phyloP scores from a whole-genome alignment of 257 asterid genomes.

The Thymus mandschuricus region DNA sequence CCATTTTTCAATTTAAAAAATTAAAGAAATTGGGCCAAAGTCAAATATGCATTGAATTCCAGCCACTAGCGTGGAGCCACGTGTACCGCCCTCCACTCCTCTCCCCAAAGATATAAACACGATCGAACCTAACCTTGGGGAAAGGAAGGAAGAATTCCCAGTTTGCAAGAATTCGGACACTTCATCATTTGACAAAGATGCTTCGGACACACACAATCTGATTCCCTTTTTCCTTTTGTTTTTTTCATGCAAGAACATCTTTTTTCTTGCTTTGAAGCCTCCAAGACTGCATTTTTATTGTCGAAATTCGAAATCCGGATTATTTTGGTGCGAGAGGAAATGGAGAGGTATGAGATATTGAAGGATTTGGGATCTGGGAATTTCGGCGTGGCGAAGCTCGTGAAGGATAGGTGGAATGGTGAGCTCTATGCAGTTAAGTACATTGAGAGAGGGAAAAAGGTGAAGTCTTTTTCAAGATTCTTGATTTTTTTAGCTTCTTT shows the following conservation, averaged over 20 bases:
- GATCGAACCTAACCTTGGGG: constrained; percentile 5
- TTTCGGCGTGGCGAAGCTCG: constrained; percentile 92
- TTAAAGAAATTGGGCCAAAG: constrained; percentile 4
- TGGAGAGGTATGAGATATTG: constrained; percentile 83
- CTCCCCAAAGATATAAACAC: constrained; percentile 4
- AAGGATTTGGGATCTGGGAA: constrained; percentile 90
- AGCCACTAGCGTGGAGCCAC: constrained; percentile 41
- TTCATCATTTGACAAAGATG: constrained; percentile 26
- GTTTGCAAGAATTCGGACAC: constrained; percentile 28
- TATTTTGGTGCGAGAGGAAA: constrained; percentile 26
- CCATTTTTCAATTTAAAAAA: not conserved
- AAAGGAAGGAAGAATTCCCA: not conserved
- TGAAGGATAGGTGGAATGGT: constrained; percentile 58
- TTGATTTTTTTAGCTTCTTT: constrained; percentile 14
- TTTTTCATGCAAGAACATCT: constrained; percentile 10
- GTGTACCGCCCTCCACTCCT: constrained; percentile 21
- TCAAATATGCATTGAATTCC: constrained; percentile 9
- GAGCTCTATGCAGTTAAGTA: constrained; percentile 82
- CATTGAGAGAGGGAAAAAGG: constrained; percentile 89
- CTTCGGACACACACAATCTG: not conserved
- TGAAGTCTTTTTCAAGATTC: constrained; percentile 27
- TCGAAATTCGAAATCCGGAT: not conserved
- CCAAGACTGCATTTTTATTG: too few relatives aligned
- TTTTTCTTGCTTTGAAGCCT: too few relatives aligned
- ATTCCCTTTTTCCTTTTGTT: not conserved